These are phyloP conservation scores for sunflower (Helianthus annuus) DNA, from an alignment of 129 eudicot genomes.

Conservation along the genomic window DNA sequence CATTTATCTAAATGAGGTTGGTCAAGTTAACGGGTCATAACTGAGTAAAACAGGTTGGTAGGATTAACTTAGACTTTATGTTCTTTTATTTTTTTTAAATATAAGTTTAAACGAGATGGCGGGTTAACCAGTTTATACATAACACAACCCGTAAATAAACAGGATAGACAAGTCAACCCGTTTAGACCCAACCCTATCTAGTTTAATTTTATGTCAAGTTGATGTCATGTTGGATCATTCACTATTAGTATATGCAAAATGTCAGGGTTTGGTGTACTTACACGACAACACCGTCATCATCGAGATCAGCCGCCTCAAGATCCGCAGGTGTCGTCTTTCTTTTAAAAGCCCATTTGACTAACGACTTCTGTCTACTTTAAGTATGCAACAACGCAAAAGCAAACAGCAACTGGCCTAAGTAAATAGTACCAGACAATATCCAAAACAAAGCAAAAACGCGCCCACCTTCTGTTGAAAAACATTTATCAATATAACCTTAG, in stretches of 20 bases:
- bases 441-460: slow-evolving; percentile 86
- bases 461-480: slow-evolving; percentile 85
- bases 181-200: neutral
- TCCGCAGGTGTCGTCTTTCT: slow-evolving; percentile 71
- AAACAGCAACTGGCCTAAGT: slow-evolving; percentile 79
- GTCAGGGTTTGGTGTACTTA: slow-evolving; percentile 34
- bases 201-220: neutral
- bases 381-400: slow-evolving; percentile 75
- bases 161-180: neutral
- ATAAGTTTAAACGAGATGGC: neutral
- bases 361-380: slow-evolving; percentile 54
- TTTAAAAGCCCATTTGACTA: slow-evolving; percentile 69
- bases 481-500: slow-evolving; percentile 83
- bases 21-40: no score
- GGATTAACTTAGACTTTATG: no score
- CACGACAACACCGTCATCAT: slow-evolving; percentile 79
- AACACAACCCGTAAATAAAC: neutral
- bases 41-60: no score
- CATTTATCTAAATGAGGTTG: no score
- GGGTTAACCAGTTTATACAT: neutral
- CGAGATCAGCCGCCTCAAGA: slow-evolving; percentile 91
- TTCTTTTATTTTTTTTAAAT: no score
- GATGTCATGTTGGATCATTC: neutral
- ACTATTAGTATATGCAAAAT: neutral
- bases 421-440: slow-evolving; percentile 79